Evolutionary conservation across 225 moss, liverwort and hornwort species (phyloP), one percentile per base, ranked within the genome.

Genomic region (Physcomitrium patens): DNA sequence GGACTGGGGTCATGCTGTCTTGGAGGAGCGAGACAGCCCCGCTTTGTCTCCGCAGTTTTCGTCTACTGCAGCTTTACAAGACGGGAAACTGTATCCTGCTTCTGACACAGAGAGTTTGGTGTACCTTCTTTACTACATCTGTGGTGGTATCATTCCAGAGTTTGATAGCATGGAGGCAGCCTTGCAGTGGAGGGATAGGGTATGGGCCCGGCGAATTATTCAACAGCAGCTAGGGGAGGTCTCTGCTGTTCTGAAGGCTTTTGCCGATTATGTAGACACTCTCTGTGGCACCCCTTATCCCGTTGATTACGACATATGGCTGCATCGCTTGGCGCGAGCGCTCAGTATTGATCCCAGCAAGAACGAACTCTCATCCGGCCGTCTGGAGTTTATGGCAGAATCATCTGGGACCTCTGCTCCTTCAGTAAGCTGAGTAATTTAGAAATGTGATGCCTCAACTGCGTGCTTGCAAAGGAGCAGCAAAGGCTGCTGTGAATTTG

Each of bases 151-250:
- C 70, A 94, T 88, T 62, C 96, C 96, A 60, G 94, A 94, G 59
- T 97, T 97, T 78, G 94, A 97, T 68, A 94, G 88, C 56, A 89
- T 97, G 91, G 96, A 97, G 80, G 89, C 96, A 87, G 96, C 96
- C 23, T 85, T 97, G 65, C 94, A 94, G 58, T 97, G 96, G 96
- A 89, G 96, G 67, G 94, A 94, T 74, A 80, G 92, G 74, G 92
- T 91, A 42, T 97, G 96, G 96, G 76, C 93, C 22, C 88, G 94
- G 74, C 93, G 96, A 78, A 91, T 95, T 42, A 97, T 97, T 44
- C 96, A 97, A 72, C 96, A 94, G 80, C 94, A 93, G 71, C 74
- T 97, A 42, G 96, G 96, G 46, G 94, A 97, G 78, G 91, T 91
- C 18, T 97, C 96, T 41, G 83, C 96, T 64, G 96, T 97, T 44